Evolutionary conservation across 2,329 filamentous ascomycete genomes (phyloP).

Genomic region (Fusarium nelsonii): DNA sequence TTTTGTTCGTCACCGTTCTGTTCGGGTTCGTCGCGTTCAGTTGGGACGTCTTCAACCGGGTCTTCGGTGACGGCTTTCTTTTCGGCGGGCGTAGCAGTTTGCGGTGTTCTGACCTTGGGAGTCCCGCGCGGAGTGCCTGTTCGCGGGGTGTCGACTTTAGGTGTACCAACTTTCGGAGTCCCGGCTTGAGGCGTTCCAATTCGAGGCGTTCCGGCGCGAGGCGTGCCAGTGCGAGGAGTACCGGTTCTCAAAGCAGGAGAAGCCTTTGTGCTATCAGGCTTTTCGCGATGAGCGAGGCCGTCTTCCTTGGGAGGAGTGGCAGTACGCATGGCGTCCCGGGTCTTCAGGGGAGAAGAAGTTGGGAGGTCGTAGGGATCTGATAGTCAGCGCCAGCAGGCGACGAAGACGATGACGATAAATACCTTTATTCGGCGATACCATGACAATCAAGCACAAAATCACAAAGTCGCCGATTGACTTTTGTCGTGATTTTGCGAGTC

Average conservation of each 20-base stretch:
- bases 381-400: constrained; percentile 11
- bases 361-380: constrained; percentile 47
- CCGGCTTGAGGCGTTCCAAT: constrained; percentile 8
- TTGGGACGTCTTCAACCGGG: neutral
- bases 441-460: neutral
- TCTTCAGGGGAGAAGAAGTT: constrained; percentile 38
- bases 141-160: constrained; percentile 22
- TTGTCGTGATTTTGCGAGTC: constrained; percentile 7
- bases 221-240: constrained; percentile 23
- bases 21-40: neutral
- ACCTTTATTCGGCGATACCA: constrained; percentile 35
- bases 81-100: constrained; percentile 17
- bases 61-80: constrained; percentile 3
- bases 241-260: constrained; percentile 24
- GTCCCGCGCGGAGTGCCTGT: neutral
- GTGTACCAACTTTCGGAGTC: constrained; percentile 23
- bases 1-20: constrained; percentile 23
- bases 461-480: constrained; percentile 28
- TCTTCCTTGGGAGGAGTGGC: constrained; percentile 36
- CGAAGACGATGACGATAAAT: constrained; percentile 1
- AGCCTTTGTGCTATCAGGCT: constrained; percentile 17
- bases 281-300: constrained; percentile 32
- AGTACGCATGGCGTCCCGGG: constrained; percentile 20
- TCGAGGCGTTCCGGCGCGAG: constrained; percentile 25
- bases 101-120: neutral